A percentile compares a stretch with the other conserved stretches of the same genome.
phyloP scores from a whole-genome alignment of 257 asterid species.

The Salvia miltiorrhiza region DNA sequence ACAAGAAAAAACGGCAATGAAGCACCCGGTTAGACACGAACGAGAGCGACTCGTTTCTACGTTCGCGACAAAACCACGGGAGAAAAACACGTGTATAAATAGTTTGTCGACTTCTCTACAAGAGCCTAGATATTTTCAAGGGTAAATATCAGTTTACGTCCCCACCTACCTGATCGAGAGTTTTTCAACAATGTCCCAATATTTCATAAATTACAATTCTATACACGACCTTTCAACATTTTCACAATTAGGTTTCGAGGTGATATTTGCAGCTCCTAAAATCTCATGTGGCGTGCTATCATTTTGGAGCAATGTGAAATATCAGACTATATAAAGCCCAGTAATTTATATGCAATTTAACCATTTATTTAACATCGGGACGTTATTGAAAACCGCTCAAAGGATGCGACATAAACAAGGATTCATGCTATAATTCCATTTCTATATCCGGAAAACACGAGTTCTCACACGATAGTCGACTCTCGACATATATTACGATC shows the following conservation, averaged over 20 bases:
- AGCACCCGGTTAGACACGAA: not conserved
- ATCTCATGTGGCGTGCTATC: not conserved
- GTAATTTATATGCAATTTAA: too few relatives aligned
- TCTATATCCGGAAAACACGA: not conserved
- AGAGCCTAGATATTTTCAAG: not conserved
- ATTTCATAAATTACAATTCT: too few relatives aligned
- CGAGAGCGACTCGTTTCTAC: not conserved
- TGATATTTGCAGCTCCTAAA: not conserved
- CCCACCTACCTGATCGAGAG: too few relatives aligned
- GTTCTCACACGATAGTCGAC: not conserved
- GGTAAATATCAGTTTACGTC: too few relatives aligned
- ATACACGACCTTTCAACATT: not conserved
- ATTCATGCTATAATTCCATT: not conserved
- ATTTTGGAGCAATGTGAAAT: not conserved
- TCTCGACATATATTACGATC: not conserved
- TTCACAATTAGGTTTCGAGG: not conserved
- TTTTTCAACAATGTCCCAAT: not conserved
- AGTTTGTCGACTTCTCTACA: too few relatives aligned
- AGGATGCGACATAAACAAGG: not conserved
- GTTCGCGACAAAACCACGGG: too few relatives aligned
- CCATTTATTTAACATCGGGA: too few relatives aligned
- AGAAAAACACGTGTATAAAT: too few relatives aligned
- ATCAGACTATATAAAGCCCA: not conserved
- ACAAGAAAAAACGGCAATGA: not conserved
- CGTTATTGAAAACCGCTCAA: too few relatives aligned